phyloP scores from a whole-genome alignment of 331 rosid genomes.

The Erythrophleum ivorense region DNA sequence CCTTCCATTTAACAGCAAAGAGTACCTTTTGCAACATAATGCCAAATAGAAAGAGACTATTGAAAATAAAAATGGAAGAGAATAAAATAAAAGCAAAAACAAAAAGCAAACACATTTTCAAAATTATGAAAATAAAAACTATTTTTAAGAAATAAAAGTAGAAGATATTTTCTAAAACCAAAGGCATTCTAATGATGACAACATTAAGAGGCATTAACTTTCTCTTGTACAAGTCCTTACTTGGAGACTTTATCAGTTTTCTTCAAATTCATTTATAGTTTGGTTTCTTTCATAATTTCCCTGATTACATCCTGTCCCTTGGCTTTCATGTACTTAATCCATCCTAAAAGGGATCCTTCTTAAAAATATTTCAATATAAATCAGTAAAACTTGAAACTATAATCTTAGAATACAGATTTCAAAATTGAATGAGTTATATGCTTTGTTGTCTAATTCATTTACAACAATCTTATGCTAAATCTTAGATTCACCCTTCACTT shows the following conservation, averaged over 20 bases:
- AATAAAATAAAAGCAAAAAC: no score
- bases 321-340: neutral
- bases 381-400: neutral
- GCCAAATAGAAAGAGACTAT: no score
- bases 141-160: no score
- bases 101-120: no score
- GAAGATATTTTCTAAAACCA: neutral
- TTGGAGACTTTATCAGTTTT: neutral
- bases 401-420: neutral
- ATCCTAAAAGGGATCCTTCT: neutral
- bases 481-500: slow-evolving; percentile 1
- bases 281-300: neutral
- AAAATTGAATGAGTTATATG: neutral
- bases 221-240: neutral
- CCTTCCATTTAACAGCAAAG: no score
- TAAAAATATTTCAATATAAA: no score
- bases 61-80: no score
- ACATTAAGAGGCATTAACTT: neutral
- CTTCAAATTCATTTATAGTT: neutral
- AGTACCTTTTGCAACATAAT: no score
- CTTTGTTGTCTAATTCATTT: neutral
- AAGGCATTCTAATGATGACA: no score
- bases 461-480: neutral
- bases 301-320: neutral
- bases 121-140: no score